These are phyloP conservation scores for Lecanicillium sp. DNA, from an alignment of 2,329 filamentous ascomycete species.

Conservation along the genomic window DNA sequence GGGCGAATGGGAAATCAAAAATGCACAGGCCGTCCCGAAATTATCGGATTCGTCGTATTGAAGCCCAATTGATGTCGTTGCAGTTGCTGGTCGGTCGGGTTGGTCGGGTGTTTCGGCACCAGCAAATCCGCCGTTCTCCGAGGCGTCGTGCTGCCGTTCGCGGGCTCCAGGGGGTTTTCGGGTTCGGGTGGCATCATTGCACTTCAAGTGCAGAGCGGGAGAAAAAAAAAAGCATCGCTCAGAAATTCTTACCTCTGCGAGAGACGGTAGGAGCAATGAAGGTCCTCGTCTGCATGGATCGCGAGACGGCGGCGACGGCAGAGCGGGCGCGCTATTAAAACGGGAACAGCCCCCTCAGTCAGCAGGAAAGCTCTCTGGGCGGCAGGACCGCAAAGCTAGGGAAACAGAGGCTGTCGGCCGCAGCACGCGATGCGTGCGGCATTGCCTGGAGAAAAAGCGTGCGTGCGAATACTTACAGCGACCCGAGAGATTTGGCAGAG, in stretches of 20 bases:
- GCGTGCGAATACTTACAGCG: conserved; percentile 42
- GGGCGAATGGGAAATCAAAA: too few relatives aligned
- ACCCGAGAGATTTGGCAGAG: conserved; percentile 49
- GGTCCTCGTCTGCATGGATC: conserved; percentile 44
- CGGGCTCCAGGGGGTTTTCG: not conserved
- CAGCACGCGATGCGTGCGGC: not conserved
- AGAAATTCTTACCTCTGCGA: conserved; percentile 50
- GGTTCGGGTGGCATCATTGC: not conserved
- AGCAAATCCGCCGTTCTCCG: conserved; percentile 11
- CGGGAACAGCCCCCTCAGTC: conserved; percentile 24
- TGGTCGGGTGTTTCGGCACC: not conserved
- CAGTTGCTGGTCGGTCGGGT: not conserved
- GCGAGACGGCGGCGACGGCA: conserved; percentile 44
- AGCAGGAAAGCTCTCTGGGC: conserved; percentile 12
- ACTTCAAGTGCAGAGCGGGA: not conserved
- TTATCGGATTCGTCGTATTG: not conserved
- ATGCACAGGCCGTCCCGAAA: too few relatives aligned
- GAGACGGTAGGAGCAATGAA: conserved; percentile 57
- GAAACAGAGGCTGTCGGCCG: not conserved
- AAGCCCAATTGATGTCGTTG: conserved; percentile 1
- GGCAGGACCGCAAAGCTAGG: conserved; percentile 12
- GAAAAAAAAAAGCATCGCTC: conserved; percentile 8
- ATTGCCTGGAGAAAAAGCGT: not conserved
- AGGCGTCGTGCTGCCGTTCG: conserved; percentile 3
- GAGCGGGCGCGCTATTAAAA: conserved; percentile 44